phyloP scores from a whole-genome alignment of 2,329 filamentous ascomycete genomes.

The Juglanconis juglandina region DNA sequence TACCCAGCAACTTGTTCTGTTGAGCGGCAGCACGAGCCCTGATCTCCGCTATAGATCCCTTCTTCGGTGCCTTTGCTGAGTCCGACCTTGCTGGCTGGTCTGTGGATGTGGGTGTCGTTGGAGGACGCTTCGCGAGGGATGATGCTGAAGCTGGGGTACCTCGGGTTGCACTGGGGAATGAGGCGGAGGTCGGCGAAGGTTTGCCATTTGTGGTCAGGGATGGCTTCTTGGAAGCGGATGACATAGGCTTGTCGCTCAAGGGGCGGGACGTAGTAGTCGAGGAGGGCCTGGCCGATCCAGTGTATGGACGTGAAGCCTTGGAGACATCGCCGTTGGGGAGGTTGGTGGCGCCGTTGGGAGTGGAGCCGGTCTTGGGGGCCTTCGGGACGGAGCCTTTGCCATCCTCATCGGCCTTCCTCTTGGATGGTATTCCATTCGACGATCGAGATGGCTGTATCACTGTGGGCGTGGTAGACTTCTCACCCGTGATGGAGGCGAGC shows the following conservation, averaged over 20 bases:
- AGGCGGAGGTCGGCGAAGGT: conserved; percentile 13
- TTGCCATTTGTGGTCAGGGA: conserved; percentile 5
- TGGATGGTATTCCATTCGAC: conserved; percentile 28
- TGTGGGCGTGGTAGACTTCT: conserved; percentile 36
- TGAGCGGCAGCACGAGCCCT: conserved; percentile 68
- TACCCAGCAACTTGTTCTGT: conserved; percentile 56
- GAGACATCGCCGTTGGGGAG: conserved; percentile 21
- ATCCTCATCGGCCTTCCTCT: conserved; percentile 58
- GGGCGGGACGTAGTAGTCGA: conserved; percentile 21
- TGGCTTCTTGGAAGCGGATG: conserved; percentile 15
- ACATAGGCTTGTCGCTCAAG: conserved; percentile 18
- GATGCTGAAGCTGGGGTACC: background rate
- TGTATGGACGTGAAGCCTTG: conserved; percentile 26
- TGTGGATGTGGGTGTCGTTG: background rate
- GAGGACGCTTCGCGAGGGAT: conserved; percentile 3
- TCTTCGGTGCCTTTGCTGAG: conserved; percentile 56
- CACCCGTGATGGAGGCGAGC: conserved; percentile 60
- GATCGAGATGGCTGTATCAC: conserved; percentile 18
- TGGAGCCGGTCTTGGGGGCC: conserved; percentile 32
- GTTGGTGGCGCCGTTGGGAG: conserved; percentile 22
- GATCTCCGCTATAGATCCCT: conserved; percentile 71
- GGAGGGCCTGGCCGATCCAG: conserved; percentile 20
- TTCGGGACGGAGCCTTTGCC: conserved; percentile 40
- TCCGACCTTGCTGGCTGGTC: conserved; percentile 28
- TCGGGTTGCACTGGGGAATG: conserved; percentile 4